Conservation (phyloP, 2,329 filamentous ascomycete genomes). For the Ophioceras dolichostomum region DNA sequence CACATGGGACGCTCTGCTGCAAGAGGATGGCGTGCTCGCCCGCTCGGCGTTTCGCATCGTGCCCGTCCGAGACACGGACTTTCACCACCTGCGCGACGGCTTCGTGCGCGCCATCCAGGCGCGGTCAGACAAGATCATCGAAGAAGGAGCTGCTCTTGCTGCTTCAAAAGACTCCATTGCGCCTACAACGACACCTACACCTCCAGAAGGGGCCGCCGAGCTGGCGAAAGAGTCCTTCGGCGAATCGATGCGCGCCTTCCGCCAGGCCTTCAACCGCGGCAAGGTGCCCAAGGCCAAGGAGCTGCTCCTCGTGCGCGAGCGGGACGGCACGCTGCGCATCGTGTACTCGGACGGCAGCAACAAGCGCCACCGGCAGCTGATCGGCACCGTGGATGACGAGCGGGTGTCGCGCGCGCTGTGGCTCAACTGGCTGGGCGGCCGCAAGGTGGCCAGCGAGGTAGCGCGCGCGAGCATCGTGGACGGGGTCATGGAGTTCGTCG, state of each 20-base stretch:
- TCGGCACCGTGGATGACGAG: conserved; percentile 70
- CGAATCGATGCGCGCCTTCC: conserved; percentile 62
- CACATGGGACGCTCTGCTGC: conserved; percentile 64
- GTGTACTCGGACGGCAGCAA: conserved; percentile 46
- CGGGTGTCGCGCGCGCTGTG: conserved; percentile 71
- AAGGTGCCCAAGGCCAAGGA: conserved; percentile 72
- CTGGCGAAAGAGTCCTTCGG: conserved; percentile 66
- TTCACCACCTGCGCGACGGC: conserved; percentile 81
- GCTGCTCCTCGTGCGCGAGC: conserved; percentile 59
- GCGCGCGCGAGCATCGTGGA: conserved; percentile 74
- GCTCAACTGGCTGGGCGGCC: conserved; percentile 82
- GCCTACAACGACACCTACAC: neutral
- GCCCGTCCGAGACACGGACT: conserved; percentile 89
- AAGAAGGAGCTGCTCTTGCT: neutral
- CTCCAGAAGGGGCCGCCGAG: neutral
- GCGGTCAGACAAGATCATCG: conserved; percentile 37
- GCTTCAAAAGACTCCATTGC: conserved; percentile 36
- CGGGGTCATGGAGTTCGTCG: conserved; percentile 78
- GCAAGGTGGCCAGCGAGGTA: conserved; percentile 73
- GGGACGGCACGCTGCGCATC: conserved; percentile 51
- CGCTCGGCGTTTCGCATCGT: conserved; percentile 72
- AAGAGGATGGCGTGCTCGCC: conserved; percentile 48
- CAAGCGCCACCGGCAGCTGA: conserved; percentile 30
- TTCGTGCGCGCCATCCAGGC: conserved; percentile 78
- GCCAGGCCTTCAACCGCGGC: conserved; percentile 66